Evolutionary conservation across 2,329 filamentous ascomycete genomes (phyloP), one percentile per base, ranked within the genome.

Genomic region (Arthrobotrys megalospora): DNA sequence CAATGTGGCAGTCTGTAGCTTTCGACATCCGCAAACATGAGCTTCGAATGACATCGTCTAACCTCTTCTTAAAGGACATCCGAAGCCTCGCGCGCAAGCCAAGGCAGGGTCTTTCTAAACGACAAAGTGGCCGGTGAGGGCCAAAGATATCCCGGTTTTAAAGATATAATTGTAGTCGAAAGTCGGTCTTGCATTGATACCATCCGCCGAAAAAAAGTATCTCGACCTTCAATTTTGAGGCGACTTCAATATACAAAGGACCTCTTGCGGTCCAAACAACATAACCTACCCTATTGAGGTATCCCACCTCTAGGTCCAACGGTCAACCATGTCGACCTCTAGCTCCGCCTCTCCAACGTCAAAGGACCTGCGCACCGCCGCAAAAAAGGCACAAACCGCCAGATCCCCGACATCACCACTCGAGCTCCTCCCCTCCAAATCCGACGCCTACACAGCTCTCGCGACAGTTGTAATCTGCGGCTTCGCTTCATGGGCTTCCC

Each of bases 401-500:
- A 78, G 28, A 50, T 21, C 36, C 16, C 38, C 48, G 21, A 19
- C 8, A 24, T 65, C 60, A 50, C 65, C 28, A 12, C 32, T 48
- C 21, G 67, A 67, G 34, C 67, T 78, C 52, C 16, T 78, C 12
- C 75, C 75, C 7, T 63, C 75, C 19, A 43, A 21, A 45, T 53
- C 67, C 62, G 75, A 78, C 45, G 45, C 6, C 60, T 72, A 48
- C 38, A 78, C 67, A 24, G 48, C 65, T 53, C 45, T 78, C 32
- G 34, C 52, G 24, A 78, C 75, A 16, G 19, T 78, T 32, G 36
- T 68, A 8, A 66, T 78, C 16, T 78, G 75, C 28, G 43, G 90
- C 52, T 83, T 91, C 48, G 90, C 88, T 77, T 91, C 91, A 55
- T 90, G 90, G 79, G 88, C 91, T 73, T 95, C 92, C 0, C 90